Base-by-base conservation (phyloP, 176 grass and related monocot genomes). In the Cymbopogon citratus region DNA sequence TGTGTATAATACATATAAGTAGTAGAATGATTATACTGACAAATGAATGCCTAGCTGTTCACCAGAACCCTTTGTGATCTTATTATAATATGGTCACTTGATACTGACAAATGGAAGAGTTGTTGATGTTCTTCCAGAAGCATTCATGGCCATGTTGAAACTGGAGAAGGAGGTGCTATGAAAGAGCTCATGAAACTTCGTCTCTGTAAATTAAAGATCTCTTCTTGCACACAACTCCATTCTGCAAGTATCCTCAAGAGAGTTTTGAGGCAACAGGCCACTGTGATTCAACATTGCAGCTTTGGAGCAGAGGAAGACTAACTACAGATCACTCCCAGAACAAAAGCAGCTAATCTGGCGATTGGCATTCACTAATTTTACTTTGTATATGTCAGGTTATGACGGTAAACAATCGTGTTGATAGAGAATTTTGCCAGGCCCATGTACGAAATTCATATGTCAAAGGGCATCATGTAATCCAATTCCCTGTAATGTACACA, bases 61-160 rank as follows among this genome's bases (percentile, higher is more conserved):
- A 33, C 31, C 31, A 33, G 31, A 33, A 33, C 3, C 31, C 31
- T 33, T 33, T 33, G 31, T 33, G 31, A 33, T 36, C 5, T 36
- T 36, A 4, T 34, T 4, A 78, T 51, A 70, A 44, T 52, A 60
- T 28, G 7, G 3, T n/a, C 27, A 68, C 64, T 35, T 81, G 36
- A 81, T 65, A 77, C 80, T 69, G 86, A 27, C n/a, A 15, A 89
- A 84, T 82, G 95, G 95, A 33, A 98, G 84, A 79, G 95, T 98
- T 45, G 95, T n/a, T 45, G 95, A 98, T 78, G 92, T 98, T 74
- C 95, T 92, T 49, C 95, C 94, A 80, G 95, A 98, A 81, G 95
- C 95, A 80, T 98, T 94, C 70, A 94, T 78, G 92, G 95, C 95
- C 52, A 92, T 98, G 24, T 73, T 94, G 83, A 92, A 84, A 85